These are phyloP conservation scores for Populus davidiana DNA, from an alignment of 345 rosid genomes.

Conservation along the genomic window DNA sequence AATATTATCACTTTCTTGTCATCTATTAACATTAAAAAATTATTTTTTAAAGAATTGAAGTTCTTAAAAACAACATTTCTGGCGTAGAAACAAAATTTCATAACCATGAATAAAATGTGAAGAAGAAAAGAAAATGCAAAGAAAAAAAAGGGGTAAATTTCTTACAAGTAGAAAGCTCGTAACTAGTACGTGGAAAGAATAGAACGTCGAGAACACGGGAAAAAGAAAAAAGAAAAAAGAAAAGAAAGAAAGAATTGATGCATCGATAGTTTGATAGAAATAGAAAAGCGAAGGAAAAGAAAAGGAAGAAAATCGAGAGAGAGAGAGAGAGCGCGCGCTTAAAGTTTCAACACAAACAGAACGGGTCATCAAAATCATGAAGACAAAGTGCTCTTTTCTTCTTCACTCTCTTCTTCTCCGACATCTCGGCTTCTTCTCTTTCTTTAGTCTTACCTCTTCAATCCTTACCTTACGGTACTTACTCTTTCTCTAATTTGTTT, in stretches of 20 bases:
- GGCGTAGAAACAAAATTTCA: too few species aligned
- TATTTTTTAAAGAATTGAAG: too few species aligned
- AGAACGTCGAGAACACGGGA: too few species aligned
- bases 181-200: too few species aligned
- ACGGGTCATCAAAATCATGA: conserved; percentile 2
- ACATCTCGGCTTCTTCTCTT: conserved; percentile 16
- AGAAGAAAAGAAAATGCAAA: too few species aligned
- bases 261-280: background rate
- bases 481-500: background rate
- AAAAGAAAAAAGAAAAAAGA: too few species aligned
- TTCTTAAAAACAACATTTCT: too few species aligned
- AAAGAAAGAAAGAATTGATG: background rate
- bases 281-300: background rate
- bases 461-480: background rate
- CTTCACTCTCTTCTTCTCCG: conserved; percentile 15
- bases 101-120: too few species aligned
- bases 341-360: conserved; percentile 17
- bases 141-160: too few species aligned
- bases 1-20: too few species aligned
- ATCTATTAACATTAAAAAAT: too few species aligned
- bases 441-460: background rate
- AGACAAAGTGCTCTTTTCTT: conserved; percentile 14
- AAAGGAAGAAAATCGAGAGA: background rate
- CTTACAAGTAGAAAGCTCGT: too few species aligned
- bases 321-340: conserved; percentile 1